Evolutionary conservation across 495 filamentous ascomycete genomes (phyloP).

Genomic region (Monascus purpureus): DNA sequence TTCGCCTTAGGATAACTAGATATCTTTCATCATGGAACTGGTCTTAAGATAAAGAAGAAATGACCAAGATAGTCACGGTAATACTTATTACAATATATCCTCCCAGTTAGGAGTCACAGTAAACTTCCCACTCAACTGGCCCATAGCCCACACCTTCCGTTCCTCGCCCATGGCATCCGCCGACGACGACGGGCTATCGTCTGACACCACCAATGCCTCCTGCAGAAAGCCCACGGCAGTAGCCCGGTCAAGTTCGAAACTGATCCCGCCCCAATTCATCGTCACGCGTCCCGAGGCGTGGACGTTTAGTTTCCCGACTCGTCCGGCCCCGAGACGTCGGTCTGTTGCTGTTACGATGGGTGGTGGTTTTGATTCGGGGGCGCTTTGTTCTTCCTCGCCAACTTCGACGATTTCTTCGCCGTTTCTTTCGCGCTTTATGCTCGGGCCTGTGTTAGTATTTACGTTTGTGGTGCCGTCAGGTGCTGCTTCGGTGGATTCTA

Average conservation of each 20-base stretch:
- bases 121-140: slow-evolving; percentile 35
- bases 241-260: slow-evolving; percentile 30
- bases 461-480: slow-evolving; percentile 3
- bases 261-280: slow-evolving; percentile 37
- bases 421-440: slow-evolving; percentile 21
- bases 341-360: slow-evolving; percentile 25
- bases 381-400: slow-evolving; percentile 5
- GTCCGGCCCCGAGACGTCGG: slow-evolving; percentile 37
- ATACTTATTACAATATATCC: slow-evolving; percentile 27
- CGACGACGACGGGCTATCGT: slow-evolving; percentile 7
- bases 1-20: too few relatives aligned
- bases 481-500: slow-evolving; percentile 1
- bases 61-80: too few relatives aligned
- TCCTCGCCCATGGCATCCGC: slow-evolving; percentile 13
- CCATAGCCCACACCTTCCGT: slow-evolving; percentile 34
- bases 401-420: slow-evolving; percentile 18
- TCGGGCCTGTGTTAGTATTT: not conserved
- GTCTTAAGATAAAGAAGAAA: too few relatives aligned
- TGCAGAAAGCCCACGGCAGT: slow-evolving; percentile 31
- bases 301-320: slow-evolving; percentile 41
- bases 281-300: slow-evolving; percentile 35
- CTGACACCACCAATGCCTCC: slow-evolving; percentile 29
- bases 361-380: slow-evolving; percentile 2
- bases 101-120: slow-evolving; percentile 37
- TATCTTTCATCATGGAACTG: too few relatives aligned